Percentiles rank a stretch among this genome's conserved stretches.
Evolutionary conservation across 768 basidiomycete species (phyloP).

Genomic region (Mycena olivaceomarginata): DNA sequence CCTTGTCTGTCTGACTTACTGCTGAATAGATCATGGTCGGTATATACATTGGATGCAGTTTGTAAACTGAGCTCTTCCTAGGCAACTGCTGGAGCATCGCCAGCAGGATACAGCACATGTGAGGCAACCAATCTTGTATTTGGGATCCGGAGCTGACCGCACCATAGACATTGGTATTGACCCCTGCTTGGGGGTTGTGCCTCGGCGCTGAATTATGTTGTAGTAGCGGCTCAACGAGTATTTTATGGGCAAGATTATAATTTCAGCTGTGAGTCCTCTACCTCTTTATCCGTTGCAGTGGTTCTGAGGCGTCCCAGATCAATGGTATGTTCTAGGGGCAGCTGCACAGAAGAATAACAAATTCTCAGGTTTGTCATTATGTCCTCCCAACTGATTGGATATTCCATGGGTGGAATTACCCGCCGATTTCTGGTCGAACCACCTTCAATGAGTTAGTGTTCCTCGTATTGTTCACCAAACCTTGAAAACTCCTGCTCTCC

Average conservation of each 20-base stretch:
- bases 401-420: slow-evolving; percentile 84
- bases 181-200: not conserved
- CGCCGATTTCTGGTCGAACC: slow-evolving; percentile 87
- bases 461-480: not conserved
- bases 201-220: slow-evolving; percentile 57
- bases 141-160: not conserved
- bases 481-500: not conserved
- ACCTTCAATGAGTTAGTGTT: slow-evolving; percentile 76
- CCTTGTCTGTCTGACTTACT: not conserved
- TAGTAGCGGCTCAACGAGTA: slow-evolving; percentile 85
- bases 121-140: no score
- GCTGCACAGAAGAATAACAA: not conserved
- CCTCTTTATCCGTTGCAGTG: not conserved
- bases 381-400: slow-evolving; percentile 86
- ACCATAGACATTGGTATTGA: slow-evolving; percentile 25
- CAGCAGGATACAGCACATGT: no score
- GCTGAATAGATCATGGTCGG: slow-evolving; percentile 31
- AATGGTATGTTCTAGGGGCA: slow-evolving; percentile 61
- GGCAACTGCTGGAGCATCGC: no score
- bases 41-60: not conserved
- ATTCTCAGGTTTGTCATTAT: slow-evolving; percentile 77
- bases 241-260: slow-evolving; percentile 81
- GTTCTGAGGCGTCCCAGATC: slow-evolving; percentile 64
- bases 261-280: slow-evolving; percentile 67
- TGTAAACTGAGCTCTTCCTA: no score